Base-by-base conservation (phyloP, 768 basidiomycete genomes). In the Trametes cingulata region DNA sequence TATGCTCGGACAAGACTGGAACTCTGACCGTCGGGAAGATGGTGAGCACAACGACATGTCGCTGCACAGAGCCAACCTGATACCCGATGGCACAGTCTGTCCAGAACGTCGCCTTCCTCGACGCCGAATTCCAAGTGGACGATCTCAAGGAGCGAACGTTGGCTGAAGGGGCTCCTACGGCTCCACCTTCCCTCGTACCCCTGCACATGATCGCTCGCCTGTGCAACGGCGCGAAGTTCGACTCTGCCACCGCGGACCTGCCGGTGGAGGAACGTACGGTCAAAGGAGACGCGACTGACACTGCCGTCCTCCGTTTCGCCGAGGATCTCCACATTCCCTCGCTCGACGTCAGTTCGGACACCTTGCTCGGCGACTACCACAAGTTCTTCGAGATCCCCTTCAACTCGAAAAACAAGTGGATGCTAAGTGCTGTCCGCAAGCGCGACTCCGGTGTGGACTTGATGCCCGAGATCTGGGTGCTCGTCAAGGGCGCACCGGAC, bases 401-500 rank as follows among this genome's bases (percentile, higher is more conserved):
- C 61, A 74, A 73, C 58, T 80, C 77, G 8, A 78, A 77, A 65
- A 76, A 82, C 64, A 86, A 85, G 67, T 85, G 78, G 77, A 85
- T 85, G 80, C 74, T 85, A 48, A 81, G 77, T 51, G 72, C 82
- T 52, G 64, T 76, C 24, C 67, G 64, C 45, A 64, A 63, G 9
- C 60, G 52, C 47, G 47, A n/a, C 40, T 63, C 14, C 50, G 61
- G 22, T 46, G 63, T 27, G 25, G 7, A 24, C 25, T 2, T 10
- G 17, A 42, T 55, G 66, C 62, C 69, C 65, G 54, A 51, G 33
- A 66, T 78, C 52, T 70, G 78, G 69, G 69, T 85, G 58, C 72
- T 80, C 49, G 76, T 78, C 68, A 85, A 86, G 68, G 84, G 84
- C n/a, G 85, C 83, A 1, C 85, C 85, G 0, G 85, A 87, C 56